phyloP scores from a whole-genome alignment of 768 basidiomycete species.

The Suillus luteus region DNA sequence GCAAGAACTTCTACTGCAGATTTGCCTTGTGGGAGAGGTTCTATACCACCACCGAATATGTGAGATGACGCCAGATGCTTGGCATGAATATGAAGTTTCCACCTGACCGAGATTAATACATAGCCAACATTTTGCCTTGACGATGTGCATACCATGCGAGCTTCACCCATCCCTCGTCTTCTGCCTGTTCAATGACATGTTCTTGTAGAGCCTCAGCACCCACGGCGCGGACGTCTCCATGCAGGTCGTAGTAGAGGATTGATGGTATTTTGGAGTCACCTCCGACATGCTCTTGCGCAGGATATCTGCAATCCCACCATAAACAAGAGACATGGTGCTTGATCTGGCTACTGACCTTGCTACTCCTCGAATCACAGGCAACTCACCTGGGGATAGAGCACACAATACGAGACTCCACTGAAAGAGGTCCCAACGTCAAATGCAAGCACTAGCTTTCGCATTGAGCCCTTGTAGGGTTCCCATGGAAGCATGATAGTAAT shows the following conservation, averaged over 20 bases:
- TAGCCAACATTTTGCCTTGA: not conserved
- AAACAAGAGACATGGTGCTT: not conserved
- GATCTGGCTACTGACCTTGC: conserved; percentile 23
- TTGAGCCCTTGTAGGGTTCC: conserved; percentile 37
- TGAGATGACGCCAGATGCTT: conserved; percentile 26
- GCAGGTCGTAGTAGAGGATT: conserved; percentile 46
- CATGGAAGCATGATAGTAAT: conserved; percentile 23
- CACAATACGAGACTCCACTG: conserved; percentile 40
- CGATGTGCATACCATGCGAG: conserved; percentile 39
- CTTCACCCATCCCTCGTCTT: conserved; percentile 39
- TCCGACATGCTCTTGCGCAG: conserved; percentile 45
- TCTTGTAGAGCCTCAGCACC: conserved; percentile 46
- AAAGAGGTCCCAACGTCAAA: conserved; percentile 48
- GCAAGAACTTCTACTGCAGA: conserved; percentile 24
- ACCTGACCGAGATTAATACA: conserved; percentile 18
- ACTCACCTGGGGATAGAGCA: conserved; percentile 38
- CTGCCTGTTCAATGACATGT: conserved; percentile 38
- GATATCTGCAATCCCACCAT: conserved; percentile 37
- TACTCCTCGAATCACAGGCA: conserved; percentile 32
- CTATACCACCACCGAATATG: conserved; percentile 23
- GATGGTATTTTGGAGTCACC: conserved; percentile 52
- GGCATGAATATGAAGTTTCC: conserved; percentile 40
- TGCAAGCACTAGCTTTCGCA: conserved; percentile 45
- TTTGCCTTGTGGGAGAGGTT: conserved; percentile 25
- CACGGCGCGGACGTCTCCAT: conserved; percentile 40